phyloP scores from a whole-genome alignment of 2,329 filamentous ascomycete species.

The Talaromyces rugulosus region DNA sequence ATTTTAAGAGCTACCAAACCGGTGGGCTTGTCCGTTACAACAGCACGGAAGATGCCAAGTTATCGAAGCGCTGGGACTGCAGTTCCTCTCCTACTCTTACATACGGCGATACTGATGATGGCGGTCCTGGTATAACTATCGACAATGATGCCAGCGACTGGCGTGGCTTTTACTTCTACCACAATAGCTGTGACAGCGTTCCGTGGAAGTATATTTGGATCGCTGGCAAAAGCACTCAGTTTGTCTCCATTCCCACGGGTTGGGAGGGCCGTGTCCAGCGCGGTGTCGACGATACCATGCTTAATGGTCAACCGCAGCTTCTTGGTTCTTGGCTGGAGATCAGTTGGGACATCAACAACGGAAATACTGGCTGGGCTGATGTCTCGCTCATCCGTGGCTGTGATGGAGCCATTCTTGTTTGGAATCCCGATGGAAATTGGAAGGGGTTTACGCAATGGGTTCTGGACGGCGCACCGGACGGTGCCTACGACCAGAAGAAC shows the following conservation, averaged over 20 bases:
- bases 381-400: conserved; percentile 4
- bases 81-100: conserved; percentile 6
- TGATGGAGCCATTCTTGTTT: conserved; percentile 7
- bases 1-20: conserved; percentile 2
- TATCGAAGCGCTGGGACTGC: conserved; percentile 7
- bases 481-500: conserved; percentile 6
- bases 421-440: conserved; percentile 3
- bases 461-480: conserved; percentile 1
- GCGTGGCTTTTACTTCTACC: conserved; percentile 6
- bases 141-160: not conserved
- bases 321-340: conserved; percentile 8
- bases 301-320: conserved; percentile 2
- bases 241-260: not conserved
- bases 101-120: conserved; percentile 4
- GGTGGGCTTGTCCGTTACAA: conserved; percentile 7
- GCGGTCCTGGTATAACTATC: conserved; percentile 7
- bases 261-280: conserved; percentile 7
- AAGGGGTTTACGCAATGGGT: conserved; percentile 6
- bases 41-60: not conserved
- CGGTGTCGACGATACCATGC: conserved; percentile 1
- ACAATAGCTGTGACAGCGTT: conserved; percentile 6
- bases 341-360: conserved; percentile 1
- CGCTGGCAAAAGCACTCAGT: conserved; percentile 1
- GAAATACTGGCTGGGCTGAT: conserved; percentile 5
- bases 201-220: conserved; percentile 11